A percentile compares a stretch with the other conserved stretches of the same genome.
phyloP scores from a whole-genome alignment of 2,329 filamentous ascomycete genomes.

The Sphaceloma murrayae region DNA sequence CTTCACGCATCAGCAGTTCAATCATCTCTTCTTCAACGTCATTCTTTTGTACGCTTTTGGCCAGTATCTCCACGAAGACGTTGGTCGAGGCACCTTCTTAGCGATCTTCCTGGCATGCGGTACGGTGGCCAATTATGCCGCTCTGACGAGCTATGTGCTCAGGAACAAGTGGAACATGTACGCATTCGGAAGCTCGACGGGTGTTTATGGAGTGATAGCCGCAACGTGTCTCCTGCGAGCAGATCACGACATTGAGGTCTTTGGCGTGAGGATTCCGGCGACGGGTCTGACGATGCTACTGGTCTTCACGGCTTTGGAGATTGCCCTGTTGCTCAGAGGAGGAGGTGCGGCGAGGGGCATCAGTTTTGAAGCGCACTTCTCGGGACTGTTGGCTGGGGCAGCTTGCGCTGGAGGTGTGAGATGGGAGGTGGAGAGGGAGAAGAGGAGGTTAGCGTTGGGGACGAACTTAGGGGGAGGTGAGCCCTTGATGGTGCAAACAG shows the following conservation, averaged over 20 bases:
- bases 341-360: slow-evolving; percentile 21
- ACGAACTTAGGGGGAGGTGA: not conserved
- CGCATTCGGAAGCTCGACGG: slow-evolving; percentile 58
- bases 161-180: slow-evolving; percentile 37
- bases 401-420: slow-evolving; percentile 20
- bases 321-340: slow-evolving; percentile 21
- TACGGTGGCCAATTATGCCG: slow-evolving; percentile 49
- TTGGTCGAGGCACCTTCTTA: slow-evolving; percentile 59
- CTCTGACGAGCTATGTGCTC: slow-evolving; percentile 41
- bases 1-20: slow-evolving; percentile 58
- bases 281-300: slow-evolving; percentile 33
- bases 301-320: slow-evolving; percentile 23
- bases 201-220: slow-evolving; percentile 50
- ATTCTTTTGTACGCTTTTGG: slow-evolving; percentile 57
- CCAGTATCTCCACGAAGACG: slow-evolving; percentile 56
- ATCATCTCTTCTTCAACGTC: slow-evolving; percentile 58
- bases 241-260: slow-evolving; percentile 21
- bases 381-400: slow-evolving; percentile 25
- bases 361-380: slow-evolving; percentile 31
- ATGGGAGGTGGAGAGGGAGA: slow-evolving; percentile 12
- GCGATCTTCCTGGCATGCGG: slow-evolving; percentile 56
- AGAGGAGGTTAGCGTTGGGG: slow-evolving; percentile 10
- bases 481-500: not conserved
- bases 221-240: slow-evolving; percentile 43
- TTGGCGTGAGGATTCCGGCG: slow-evolving; percentile 27